These are phyloP conservation scores for Ogataea naganishii DNA, from an alignment of 805 yeast genomes.

Conservation along the genomic window DNA sequence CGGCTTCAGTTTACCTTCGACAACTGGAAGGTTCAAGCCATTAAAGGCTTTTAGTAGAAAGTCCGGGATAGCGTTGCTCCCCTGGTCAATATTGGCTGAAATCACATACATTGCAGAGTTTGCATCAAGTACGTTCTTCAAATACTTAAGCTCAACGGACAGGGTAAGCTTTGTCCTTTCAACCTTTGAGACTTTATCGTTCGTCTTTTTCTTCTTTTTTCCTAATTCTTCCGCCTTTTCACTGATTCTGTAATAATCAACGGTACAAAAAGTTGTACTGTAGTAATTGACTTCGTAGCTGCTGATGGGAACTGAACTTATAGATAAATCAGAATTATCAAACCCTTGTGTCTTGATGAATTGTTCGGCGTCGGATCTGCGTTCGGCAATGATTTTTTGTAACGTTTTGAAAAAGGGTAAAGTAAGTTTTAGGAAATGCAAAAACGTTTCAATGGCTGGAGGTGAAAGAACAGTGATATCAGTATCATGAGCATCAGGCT, in stretches of 20 bases:
- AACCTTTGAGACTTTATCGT: slow-evolving; percentile 1
- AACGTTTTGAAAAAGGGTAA: slow-evolving; percentile 18
- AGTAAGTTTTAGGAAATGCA: slow-evolving; percentile 20
- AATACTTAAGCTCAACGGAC: slow-evolving; percentile 16
- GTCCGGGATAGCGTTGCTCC: no score
- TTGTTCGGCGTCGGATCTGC: slow-evolving; percentile 2
- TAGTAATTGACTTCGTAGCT: slow-evolving; percentile 14
- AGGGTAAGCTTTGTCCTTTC: not conserved
- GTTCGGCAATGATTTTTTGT: slow-evolving; percentile 8
- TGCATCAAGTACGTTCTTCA: no score
- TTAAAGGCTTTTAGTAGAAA: no score
- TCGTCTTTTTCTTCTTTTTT: slow-evolving; percentile 1
- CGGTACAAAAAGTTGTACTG: slow-evolving; percentile 15
- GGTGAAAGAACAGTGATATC: slow-evolving; percentile 11
- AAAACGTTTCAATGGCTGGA: slow-evolving; percentile 15
- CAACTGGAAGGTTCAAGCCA: no score
- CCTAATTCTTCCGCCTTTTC: slow-evolving; percentile 13
- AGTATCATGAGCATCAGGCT: not conserved
- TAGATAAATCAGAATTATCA: slow-evolving; percentile 6
- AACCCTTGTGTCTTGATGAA: slow-evolving; percentile 9
- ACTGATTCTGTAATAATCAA: slow-evolving; percentile 15
- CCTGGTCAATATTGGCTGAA: no score
- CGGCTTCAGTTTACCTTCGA: no score
- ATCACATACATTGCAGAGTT: no score
- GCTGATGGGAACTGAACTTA: slow-evolving; percentile 8